These are phyloP conservation scores for Dactylellina leptospora DNA, from an alignment of 2,329 filamentous ascomycete species.

Conservation along the genomic window DNA sequence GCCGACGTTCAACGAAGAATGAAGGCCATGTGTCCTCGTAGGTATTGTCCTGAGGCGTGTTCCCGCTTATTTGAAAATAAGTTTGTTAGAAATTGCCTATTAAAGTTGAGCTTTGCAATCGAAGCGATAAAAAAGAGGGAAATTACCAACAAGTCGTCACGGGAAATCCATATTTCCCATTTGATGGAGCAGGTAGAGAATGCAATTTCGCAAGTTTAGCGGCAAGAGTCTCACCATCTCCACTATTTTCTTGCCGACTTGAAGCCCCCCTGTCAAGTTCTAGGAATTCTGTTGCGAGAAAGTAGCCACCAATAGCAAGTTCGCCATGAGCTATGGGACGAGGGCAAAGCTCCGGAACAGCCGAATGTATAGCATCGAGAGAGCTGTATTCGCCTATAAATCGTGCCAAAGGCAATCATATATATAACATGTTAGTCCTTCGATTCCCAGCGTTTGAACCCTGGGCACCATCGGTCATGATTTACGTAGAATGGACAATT, in stretches of 20 bases:
- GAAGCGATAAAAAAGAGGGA: not conserved
- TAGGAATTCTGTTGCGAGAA: slow-evolving; percentile 81
- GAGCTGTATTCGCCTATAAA: slow-evolving; percentile 78
- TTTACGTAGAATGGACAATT: too few relatives aligned
- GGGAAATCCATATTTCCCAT: slow-evolving; percentile 81
- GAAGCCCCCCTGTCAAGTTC: slow-evolving; percentile 62
- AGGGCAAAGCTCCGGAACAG: slow-evolving; percentile 79
- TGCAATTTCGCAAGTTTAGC: slow-evolving; percentile 81
- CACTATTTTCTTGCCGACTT: slow-evolving; percentile 58
- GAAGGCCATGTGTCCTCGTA: slow-evolving; percentile 80
- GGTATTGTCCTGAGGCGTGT: slow-evolving; percentile 80
- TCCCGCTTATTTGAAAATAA: slow-evolving; percentile 66
- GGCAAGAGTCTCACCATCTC: slow-evolving; percentile 70
- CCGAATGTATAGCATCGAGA: slow-evolving; percentile 78
- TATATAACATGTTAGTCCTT: not conserved
- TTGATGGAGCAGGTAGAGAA: slow-evolving; percentile 74
- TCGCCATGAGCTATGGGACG: slow-evolving; percentile 76
- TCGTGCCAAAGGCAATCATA: not conserved
- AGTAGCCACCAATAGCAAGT: slow-evolving; percentile 65
- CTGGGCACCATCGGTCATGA: too few relatives aligned
- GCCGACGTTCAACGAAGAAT: slow-evolving; percentile 81
- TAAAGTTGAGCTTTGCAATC: not conserved
- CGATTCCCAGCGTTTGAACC: too few relatives aligned
- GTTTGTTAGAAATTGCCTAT: not conserved
- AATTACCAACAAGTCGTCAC: slow-evolving; percentile 75